Percentiles rank a stretch among this genome's conserved stretches.
Conservation (phyloP, 2,329 filamentous ascomycete species). For the Phoma sp. region DNA sequence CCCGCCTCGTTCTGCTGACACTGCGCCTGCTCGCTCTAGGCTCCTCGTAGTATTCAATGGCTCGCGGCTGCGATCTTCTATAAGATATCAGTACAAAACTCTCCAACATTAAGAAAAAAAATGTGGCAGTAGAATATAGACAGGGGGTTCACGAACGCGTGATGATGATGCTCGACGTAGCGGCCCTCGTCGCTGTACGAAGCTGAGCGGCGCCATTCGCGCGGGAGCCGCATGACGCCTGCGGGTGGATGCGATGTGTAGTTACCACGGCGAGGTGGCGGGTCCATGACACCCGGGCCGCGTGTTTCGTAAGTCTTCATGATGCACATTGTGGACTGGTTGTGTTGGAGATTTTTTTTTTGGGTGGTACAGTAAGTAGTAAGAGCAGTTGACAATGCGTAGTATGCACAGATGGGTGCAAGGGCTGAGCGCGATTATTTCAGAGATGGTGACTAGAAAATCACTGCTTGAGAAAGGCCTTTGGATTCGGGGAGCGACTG, state of each 20-base stretch:
- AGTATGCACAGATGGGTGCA: too few species aligned
- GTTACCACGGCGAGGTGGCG: constrained; percentile 38
- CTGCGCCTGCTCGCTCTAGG: constrained; percentile 35
- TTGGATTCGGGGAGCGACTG: not conserved
- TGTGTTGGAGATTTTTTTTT: not conserved
- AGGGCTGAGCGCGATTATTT: too few species aligned
- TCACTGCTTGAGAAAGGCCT: not conserved
- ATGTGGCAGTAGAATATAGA: not conserved
- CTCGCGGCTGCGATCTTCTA: constrained; percentile 28
- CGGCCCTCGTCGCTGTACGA: constrained; percentile 24
- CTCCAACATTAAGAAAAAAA: not conserved
- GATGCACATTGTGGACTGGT: constrained; percentile 38
- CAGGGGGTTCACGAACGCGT: not conserved
- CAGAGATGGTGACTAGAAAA: too few species aligned
- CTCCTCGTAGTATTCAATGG: constrained; percentile 39
- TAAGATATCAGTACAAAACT: not conserved
- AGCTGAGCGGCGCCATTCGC: constrained; percentile 35
- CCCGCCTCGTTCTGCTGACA: constrained; percentile 29
- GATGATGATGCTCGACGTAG: constrained; percentile 15
- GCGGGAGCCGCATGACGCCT: constrained; percentile 41
- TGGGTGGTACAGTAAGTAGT: not conserved
- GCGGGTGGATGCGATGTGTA: constrained; percentile 43
- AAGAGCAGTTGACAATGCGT: too few species aligned
- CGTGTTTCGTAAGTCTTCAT: constrained; percentile 39
- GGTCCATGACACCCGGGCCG: constrained; percentile 36